Evolutionary conservation across 306 rosid species (phyloP).

Genomic region (Cucurbita pepo): DNA sequence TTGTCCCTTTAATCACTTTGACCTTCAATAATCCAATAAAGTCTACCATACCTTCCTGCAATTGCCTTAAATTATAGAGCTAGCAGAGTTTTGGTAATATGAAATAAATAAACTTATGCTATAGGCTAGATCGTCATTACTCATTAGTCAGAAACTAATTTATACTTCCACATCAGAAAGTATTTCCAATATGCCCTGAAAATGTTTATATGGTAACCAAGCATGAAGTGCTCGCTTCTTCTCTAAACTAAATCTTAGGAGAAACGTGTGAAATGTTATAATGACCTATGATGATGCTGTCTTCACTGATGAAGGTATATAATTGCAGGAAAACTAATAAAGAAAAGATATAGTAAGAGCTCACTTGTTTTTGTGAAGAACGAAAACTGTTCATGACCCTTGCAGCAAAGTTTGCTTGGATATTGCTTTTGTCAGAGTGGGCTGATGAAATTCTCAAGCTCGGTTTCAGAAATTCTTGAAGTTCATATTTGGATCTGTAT

Average conservation of each 20-base stretch:
- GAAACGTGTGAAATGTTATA: neutral
- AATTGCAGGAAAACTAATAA: neutral
- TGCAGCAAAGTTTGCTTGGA: slow-evolving; percentile 36
- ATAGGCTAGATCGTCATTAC: neutral
- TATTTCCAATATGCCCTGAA: neutral
- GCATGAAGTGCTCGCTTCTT: neutral
- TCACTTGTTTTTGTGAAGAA: slow-evolving; percentile 45
- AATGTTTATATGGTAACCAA: neutral
- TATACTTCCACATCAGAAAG: neutral
- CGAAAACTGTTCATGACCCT: slow-evolving; percentile 42
- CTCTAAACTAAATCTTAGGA: neutral
- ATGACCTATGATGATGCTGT: neutral
- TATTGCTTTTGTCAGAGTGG: slow-evolving; percentile 31
- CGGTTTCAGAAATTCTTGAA: slow-evolving; percentile 87
- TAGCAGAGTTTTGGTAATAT: neutral
- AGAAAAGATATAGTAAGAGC: slow-evolving; percentile 3
- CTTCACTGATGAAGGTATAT: neutral
- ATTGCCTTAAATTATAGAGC: slow-evolving; percentile 25
- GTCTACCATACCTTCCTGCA: slow-evolving; percentile 89
- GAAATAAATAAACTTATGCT: too few species aligned
- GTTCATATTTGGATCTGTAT: slow-evolving; percentile 76
- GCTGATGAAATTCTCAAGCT: slow-evolving; percentile 65
- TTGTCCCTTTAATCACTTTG: slow-evolving; percentile 69
- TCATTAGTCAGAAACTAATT: neutral
- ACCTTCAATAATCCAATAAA: slow-evolving; percentile 85